A percentile compares a stretch with the other conserved stretches of the same genome.
Conservation (phyloP, 129 eudicot species). For the Rutidosis leptorrhynchoides region DNA sequence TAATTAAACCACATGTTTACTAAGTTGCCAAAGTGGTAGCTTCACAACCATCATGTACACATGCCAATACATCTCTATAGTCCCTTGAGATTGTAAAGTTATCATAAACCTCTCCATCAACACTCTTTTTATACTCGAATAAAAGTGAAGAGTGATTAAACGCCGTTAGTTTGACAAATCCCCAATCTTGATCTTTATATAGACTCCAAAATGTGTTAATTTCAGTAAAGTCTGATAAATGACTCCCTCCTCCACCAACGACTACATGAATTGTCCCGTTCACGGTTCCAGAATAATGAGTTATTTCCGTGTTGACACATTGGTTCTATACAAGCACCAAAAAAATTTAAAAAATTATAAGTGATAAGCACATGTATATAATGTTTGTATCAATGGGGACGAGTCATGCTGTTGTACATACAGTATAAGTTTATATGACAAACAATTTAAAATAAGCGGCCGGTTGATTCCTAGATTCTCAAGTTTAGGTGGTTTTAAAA, state of each 20-base stretch:
- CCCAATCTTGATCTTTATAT: constrained; percentile 56
- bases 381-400: too few relatives aligned
- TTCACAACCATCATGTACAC: constrained; percentile 80
- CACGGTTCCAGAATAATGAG: constrained; percentile 56
- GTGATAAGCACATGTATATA: not conserved
- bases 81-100: constrained; percentile 84
- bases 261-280: constrained; percentile 83
- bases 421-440: too few relatives aligned
- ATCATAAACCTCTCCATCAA: constrained; percentile 71
- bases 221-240: constrained; percentile 42
- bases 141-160: constrained; percentile 64
- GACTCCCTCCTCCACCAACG: constrained; percentile 76
- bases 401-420: too few relatives aligned
- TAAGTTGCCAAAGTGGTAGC: constrained; percentile 53
- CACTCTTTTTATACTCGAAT: constrained; percentile 81
- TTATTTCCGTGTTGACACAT: constrained; percentile 55
- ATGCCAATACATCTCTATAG: constrained; percentile 77
- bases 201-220: constrained; percentile 67
- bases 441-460: too few relatives aligned
- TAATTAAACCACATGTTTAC: not conserved
- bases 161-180: constrained; percentile 77
- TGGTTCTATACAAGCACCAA: constrained; percentile 41
- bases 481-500: too few relatives aligned
- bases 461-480: too few relatives aligned
- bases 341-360: not conserved